Evolutionary conservation across 2,329 filamentous ascomycete species (phyloP), one percentile per base, ranked within the genome.

Genomic region (Cyphellophora attinorum): DNA sequence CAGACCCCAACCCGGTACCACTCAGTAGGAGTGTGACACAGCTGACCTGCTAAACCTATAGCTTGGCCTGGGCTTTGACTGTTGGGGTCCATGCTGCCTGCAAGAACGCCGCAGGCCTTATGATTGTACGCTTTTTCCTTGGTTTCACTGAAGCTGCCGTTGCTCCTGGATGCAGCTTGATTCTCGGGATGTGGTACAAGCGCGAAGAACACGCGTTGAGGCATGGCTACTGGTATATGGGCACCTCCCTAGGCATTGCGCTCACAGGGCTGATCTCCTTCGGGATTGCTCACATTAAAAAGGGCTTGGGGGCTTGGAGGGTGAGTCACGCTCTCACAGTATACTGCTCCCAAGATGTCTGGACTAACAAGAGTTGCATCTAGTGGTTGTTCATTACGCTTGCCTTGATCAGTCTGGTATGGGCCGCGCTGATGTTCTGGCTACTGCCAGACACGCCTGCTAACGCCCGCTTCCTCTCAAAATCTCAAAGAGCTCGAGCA

Each of bases 361-460:
- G n/a, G n/a, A n/a, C n/a, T n/a, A n/a, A n/a, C n/a, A n/a, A n/a
- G n/a, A n/a, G n/a, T n/a, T n/a, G n/a, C n/a, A n/a, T n/a, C n/a
- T n/a, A n/a, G n/a, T n/a, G n/a, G n/a, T n/a, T n/a, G n/a, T n/a
- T n/a, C n/a, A n/a, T n/a, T n/a, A n/a, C n/a, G n/a, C n/a, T n/a
- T n/a, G n/a, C n/a, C n/a, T n/a, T n/a, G n/a, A n/a, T n/a, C n/a
- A n/a, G n/a, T n/a, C n/a, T n/a, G n/a, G n/a, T n/a, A n/a, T n/a
- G n/a, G n/a, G n/a, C n/a, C n/a, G n/a, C n/a, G n/a, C n/a, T n/a
- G 8, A 34, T 50, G 11, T 28, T 40, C 6, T 37, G 29, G 3
- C 39, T 46, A 75, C 11, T 78, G 76, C 65, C 65, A 0, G 64
- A 69, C 35, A 48, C 60, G 2, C 65, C 64, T 0, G 55, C 59